Base-by-base conservation (phyloP, 1,284 basidiomycete genomes). In the Cutaneotrichosporon sp. region DNA sequence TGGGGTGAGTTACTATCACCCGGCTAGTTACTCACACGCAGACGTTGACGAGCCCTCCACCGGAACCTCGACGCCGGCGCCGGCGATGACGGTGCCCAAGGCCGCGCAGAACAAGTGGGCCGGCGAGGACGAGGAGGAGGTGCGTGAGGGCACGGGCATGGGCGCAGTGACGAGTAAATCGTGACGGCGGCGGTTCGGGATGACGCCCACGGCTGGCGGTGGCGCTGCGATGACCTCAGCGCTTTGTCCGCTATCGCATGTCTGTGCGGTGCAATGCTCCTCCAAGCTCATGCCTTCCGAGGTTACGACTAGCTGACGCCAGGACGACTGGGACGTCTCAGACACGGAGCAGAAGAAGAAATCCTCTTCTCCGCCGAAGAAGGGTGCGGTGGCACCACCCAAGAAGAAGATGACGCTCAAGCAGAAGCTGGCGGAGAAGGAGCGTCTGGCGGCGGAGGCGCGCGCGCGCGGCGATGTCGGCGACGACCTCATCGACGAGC, bases 251-350 rank as follows among this genome's bases (percentile, higher is more conserved):
- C 19, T 7, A 14, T 8, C 37, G 16, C 37, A 19, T 20, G 8
- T 20, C 17, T 8, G 5, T 19, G 16, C 9, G 8, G 17, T 39
- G 25, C 49, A 54, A 34, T 16, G 33, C n/a, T n/a, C n/a, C n/a
- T n/a, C n/a, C n/a, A n/a, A n/a, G n/a, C n/a, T n/a, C n/a, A n/a
- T n/a, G 45, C 58, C 41, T n/a, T n/a, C n/a, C n/a, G n/a, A n/a
- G n/a, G n/a, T n/a, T n/a, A n/a, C n/a, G n/a, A n/a, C 9, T 37
- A 20, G 47, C 51, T 54, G 11, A 53, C 49, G 24, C 12, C 54
- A 93, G 87, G 90, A 89, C 70, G 90, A 93, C 74, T 96, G 91
- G 92, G 92, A 97, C 62, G 87, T 81, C 38, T 88, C 87, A 5
- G 85, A 86, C n/a, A 86, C 87, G 51, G 81, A 84, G 59, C 77